Conservation (phyloP, 805 yeast genomes). For the Metschnikowia bowlesiae region DNA sequence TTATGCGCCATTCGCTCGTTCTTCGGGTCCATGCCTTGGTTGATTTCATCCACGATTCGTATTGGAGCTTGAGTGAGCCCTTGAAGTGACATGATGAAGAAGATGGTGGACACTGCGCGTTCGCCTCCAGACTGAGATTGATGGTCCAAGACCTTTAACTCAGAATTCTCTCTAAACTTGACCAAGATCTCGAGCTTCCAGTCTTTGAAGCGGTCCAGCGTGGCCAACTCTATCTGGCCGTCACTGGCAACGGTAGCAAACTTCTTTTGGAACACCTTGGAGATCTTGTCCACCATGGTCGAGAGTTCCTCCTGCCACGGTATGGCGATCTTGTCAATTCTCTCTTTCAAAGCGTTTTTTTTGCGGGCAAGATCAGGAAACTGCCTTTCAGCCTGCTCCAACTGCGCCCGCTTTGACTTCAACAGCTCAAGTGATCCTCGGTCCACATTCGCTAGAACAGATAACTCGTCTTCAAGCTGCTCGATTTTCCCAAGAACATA, state of each 20-base stretch:
- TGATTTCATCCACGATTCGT: slow-evolving; percentile 94
- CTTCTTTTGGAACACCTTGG: slow-evolving; percentile 58
- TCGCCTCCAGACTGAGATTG: slow-evolving; percentile 97
- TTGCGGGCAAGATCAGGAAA: slow-evolving; percentile 34
- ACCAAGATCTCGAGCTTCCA: slow-evolving; percentile 87
- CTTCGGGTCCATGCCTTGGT: slow-evolving; percentile 96
- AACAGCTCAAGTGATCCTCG: slow-evolving; percentile 38
- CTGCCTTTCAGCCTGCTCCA: slow-evolving; percentile 29
- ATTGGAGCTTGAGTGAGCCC: slow-evolving; percentile 86
- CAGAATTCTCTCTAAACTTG: slow-evolving; percentile 74
- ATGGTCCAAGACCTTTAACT: slow-evolving; percentile 68
- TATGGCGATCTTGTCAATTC: slow-evolving; percentile 36
- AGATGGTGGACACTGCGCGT: slow-evolving; percentile 89
- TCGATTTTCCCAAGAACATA: slow-evolving; percentile 38
- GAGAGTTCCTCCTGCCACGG: slow-evolving; percentile 64
- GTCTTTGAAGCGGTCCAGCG: slow-evolving; percentile 51
- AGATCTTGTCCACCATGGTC: slow-evolving; percentile 49
- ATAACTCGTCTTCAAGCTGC: slow-evolving; percentile 44
- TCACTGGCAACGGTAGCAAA: slow-evolving; percentile 78
- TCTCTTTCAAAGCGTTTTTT: slow-evolving; percentile 24
- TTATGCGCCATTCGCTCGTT: slow-evolving; percentile 86
- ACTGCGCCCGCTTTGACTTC: slow-evolving; percentile 30
- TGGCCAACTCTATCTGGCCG: slow-evolving; percentile 69
- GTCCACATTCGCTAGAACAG: slow-evolving; percentile 35
- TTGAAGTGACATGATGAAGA: slow-evolving; percentile 86